A percentile compares a stretch with the other conserved stretches of the same genome.
Conservation (phyloP, 106 monocot genomes). For the Acorus gramineus region DNA sequence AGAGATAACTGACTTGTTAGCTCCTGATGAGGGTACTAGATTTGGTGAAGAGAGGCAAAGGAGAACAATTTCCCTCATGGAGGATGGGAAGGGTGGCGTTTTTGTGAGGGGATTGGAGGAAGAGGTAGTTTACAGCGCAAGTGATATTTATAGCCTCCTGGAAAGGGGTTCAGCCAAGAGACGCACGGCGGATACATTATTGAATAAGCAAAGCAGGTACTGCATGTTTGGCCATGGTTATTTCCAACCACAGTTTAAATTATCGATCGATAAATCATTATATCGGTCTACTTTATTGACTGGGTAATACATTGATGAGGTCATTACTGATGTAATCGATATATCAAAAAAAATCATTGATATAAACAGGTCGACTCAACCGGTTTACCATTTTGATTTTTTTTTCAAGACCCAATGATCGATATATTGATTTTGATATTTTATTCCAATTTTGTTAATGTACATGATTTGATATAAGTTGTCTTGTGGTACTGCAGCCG, state of each 20-base stretch:
- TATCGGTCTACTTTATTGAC: too few relatives aligned
- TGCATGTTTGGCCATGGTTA: too few relatives aligned
- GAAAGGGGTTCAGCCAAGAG: conserved; percentile 50
- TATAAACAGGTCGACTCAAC: too few relatives aligned
- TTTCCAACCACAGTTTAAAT: too few relatives aligned
- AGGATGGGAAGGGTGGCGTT: conserved; percentile 89
- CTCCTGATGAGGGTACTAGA: conserved; percentile 35
- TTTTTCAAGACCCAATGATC: too few relatives aligned
- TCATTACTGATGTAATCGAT: too few relatives aligned
- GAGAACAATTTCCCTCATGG: conserved; percentile 64
- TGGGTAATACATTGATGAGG: too few relatives aligned
- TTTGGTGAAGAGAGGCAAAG: conserved; percentile 38
- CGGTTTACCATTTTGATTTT: too few relatives aligned
- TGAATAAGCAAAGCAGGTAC: conserved; percentile 80
- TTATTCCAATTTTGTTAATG: not conserved
- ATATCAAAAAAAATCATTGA: too few relatives aligned
- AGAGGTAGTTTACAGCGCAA: conserved; percentile 53
- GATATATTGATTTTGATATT: not conserved
- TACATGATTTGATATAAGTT: not conserved
- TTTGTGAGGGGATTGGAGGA: conserved; percentile 71
- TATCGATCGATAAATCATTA: too few relatives aligned
- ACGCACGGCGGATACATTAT: conserved; percentile 46
- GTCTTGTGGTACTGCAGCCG: conserved; percentile 37
- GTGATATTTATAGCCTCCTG: conserved; percentile 52
- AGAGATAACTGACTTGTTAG: conserved; percentile 70